Evolutionary conservation across 306 rosid species (phyloP), one percentile per base, ranked within the genome.

Genomic region (Cotoneaster glaucophyllus): DNA sequence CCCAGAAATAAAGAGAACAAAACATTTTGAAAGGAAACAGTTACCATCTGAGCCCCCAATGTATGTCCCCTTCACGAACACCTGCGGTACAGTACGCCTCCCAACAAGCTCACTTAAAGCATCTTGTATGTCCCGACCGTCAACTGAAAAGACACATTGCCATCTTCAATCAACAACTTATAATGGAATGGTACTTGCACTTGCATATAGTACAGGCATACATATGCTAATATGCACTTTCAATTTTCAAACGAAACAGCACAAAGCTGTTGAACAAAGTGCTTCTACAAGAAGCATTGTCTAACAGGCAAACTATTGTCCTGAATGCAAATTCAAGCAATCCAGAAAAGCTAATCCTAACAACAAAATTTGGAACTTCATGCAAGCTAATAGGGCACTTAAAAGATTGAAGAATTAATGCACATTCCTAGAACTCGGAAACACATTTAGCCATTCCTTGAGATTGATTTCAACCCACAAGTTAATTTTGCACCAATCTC

Each of bases 1-100:
- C 57, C 31, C 21, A 41, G 29, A 58, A 62, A 34, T 24, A 32
- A 65, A 24, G 32, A 44, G 13, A 29, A 11, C 8, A 26, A 44
- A 64, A 22, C 0, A 57, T 11, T 24, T 48, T 26, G 53, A 37
- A 78, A 12, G 59, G 77, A 64, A 32, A 31, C 53, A 73, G 63
- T 77, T 87, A 94, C 98, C 98, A 80, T 94, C 98, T 39, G 98
- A 94, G 24, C 97, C 98, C 64, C 98, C 98, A 32, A 94, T 77
- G 85, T 94, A 97, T 75, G 88, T 85, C 77, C 95, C 97, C 62
- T 88, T 77, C 52, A 91, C 83, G 79, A 91, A 94, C 50, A 91
- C 98, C 74, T 94, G 98, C 4, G 98, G 98, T 54, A 94, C 98
- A 25, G 98, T 91, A 39, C 95, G 96, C 90, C 85, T 88, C 37